A percentile compares a stretch with the other conserved stretches of the same genome.
Evolutionary conservation across 768 basidiomycete genomes (phyloP).

Genomic region (Lactifluus pinguis): DNA sequence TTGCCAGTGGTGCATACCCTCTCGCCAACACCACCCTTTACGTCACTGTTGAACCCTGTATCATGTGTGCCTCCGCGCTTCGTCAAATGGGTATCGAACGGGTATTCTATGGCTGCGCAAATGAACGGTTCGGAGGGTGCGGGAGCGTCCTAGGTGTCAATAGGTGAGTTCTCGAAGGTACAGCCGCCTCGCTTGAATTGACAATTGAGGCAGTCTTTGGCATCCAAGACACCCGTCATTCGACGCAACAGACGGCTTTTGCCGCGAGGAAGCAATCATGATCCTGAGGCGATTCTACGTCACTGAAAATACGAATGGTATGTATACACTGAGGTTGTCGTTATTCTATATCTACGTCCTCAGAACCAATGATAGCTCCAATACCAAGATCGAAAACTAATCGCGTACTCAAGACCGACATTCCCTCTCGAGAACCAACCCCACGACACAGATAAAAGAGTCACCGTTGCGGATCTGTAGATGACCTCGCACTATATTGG

Average conservation of each 20-base stretch:
- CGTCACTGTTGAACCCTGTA: slow-evolving; percentile 98
- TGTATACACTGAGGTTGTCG: slow-evolving; percentile 36
- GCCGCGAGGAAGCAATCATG: slow-evolving; percentile 52
- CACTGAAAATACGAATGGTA: slow-evolving; percentile 89
- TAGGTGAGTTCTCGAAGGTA: slow-evolving; percentile 37
- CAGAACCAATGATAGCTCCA: slow-evolving; percentile 50
- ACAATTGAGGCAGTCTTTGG: slow-evolving; percentile 36
- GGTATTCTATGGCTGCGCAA: slow-evolving; percentile 89
- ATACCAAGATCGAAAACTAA: slow-evolving; percentile 81
- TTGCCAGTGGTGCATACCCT: slow-evolving; percentile 37
- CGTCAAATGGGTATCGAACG: slow-evolving; percentile 86
- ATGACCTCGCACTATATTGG: background rate
- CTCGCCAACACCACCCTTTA: slow-evolving; percentile 79
- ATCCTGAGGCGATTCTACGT: slow-evolving; percentile 57
- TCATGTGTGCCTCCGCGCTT: slow-evolving; percentile 97
- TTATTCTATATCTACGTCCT: background rate
- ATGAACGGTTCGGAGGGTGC: slow-evolving; percentile 95
- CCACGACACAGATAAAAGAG: slow-evolving; percentile 7
- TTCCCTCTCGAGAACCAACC: slow-evolving; percentile 28
- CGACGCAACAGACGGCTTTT: slow-evolving; percentile 45
- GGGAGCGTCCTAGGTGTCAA: slow-evolving; percentile 92
- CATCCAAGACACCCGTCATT: slow-evolving; percentile 75
- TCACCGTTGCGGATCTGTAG: background rate
- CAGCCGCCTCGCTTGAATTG: background rate
- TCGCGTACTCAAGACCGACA: slow-evolving; percentile 78